These are phyloP conservation scores for Pyrenula massariospora DNA, from an alignment of 495 filamentous ascomycete genomes.

Conservation along the genomic window DNA sequence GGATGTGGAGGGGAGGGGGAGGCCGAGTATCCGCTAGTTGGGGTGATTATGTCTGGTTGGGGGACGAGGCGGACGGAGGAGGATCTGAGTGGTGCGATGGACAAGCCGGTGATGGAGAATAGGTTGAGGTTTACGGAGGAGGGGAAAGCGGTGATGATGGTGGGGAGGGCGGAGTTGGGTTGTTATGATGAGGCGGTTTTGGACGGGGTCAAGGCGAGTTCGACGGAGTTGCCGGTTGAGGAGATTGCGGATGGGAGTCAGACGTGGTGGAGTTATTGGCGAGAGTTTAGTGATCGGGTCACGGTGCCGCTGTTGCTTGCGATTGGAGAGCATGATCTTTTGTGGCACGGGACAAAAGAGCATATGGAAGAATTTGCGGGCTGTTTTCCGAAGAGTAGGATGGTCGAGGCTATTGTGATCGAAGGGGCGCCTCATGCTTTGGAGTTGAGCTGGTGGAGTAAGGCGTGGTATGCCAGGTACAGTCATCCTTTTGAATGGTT, in stretches of 20 bases:
- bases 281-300: conserved; percentile 4
- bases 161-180: not conserved
- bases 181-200: conserved; percentile 11
- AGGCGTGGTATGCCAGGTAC: conserved; percentile 20
- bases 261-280: conserved; percentile 11
- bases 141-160: not conserved
- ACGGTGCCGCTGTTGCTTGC: conserved; percentile 11
- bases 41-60: conserved; percentile 15
- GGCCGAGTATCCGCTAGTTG: conserved; percentile 13
- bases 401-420: conserved; percentile 14
- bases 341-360: conserved; percentile 9
- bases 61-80: conserved; percentile 7
- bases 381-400: conserved; percentile 15
- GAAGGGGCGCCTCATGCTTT: conserved; percentile 18
- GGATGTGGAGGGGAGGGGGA: not conserved
- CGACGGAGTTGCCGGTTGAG: conserved; percentile 6
- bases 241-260: conserved; percentile 6
- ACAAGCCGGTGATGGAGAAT: not conserved
- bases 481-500: not conserved
- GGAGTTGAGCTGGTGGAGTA: conserved; percentile 19
- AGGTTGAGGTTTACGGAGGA: not conserved
- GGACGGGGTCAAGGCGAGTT: conserved; percentile 8
- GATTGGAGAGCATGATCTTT: conserved; percentile 9
- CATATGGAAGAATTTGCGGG: conserved; percentile 8
- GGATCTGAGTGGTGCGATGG: conserved; percentile 11